Evolutionary conservation across 345 rosid species (phyloP), one percentile per base, ranked within the genome.

Genomic region (Lepidium didymum): DNA sequence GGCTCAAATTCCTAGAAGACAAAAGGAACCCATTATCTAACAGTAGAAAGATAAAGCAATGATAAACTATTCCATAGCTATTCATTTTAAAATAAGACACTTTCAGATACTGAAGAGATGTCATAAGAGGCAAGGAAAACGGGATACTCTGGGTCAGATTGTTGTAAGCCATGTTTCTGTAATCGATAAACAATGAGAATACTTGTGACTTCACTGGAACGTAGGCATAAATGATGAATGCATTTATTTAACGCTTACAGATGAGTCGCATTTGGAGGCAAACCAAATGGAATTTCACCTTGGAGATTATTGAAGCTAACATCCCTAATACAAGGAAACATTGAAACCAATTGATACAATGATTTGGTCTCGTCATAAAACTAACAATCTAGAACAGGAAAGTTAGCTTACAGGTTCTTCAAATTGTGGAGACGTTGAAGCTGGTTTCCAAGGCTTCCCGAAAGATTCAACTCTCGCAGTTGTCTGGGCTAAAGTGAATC

Each of bases 91-190:
- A 54, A 73, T 37, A 67, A 62, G 41, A 19, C 69, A 78, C 91
- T 67, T 80, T 90, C 99, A 90, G 79, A 77, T 78, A 85, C 69
- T 81, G 71, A 33, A 94, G 86, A 65, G 75, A 73, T 45, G 78
- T 84, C 80, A 86, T 33, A 66, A 68, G 78, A 76, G 89, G 64
- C 45, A 90, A 73, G 38, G 92, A 82, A 54, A 82, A 78, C 42
- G 99, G 99, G 57, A 94, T 75, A 68, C 69, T 81, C 66, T 78
- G 82, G 62, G 68, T 79, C 77, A 94, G 78, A 15, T 79, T 81
- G 84, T 94, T 90, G 78, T 69, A 76, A 15, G 95, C 94, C 80
- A 93, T 70, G 75, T 90, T 86, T 78, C 97, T 93, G 86, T 69
- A 66, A 59, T 58, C 29, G 3, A 54, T 11, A 67, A 76, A 53